Conservation (phyloP, 179 eudicot species). For the Camellia oleifera region DNA sequence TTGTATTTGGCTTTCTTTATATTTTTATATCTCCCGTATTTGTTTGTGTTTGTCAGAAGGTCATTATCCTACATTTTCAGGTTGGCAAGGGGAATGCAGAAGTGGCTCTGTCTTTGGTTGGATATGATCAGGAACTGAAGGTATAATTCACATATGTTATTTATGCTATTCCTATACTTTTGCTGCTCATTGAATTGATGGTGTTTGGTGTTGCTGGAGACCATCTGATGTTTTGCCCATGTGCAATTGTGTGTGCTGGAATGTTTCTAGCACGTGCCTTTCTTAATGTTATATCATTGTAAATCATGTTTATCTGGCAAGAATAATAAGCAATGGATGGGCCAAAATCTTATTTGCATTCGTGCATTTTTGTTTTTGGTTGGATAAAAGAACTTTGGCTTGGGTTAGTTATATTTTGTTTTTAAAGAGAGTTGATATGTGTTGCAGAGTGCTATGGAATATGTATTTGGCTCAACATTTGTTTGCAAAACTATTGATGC, state of each 20-base stretch:
- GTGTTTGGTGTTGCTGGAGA: background rate
- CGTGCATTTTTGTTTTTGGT: background rate
- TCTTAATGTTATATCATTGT: background rate
- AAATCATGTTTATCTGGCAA: background rate
- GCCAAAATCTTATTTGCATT: background rate
- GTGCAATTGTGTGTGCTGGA: background rate
- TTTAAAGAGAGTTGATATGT: conserved; percentile 13
- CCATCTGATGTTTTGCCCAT: background rate
- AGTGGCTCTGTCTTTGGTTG: conserved; percentile 87
- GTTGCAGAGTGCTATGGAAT: conserved; percentile 94
- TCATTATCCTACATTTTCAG: conserved; percentile 34
- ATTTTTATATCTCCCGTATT: background rate
- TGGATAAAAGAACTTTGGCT: background rate
- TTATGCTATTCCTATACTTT: background rate
- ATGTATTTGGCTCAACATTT: conserved; percentile 93
- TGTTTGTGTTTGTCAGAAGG: background rate
- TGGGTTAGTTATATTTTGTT: background rate
- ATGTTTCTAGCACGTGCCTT: background rate
- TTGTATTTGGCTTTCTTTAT: background rate
- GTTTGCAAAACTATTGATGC: conserved; percentile 90
- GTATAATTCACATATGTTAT: conserved; percentile 28
- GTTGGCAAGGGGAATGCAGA: conserved; percentile 94
- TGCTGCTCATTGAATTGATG: background rate
- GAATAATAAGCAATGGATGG: background rate
- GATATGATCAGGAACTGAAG: conserved; percentile 81